Base-by-base conservation (phyloP, 306 rosid species). In the Glycyrrhiza uralensis region DNA sequence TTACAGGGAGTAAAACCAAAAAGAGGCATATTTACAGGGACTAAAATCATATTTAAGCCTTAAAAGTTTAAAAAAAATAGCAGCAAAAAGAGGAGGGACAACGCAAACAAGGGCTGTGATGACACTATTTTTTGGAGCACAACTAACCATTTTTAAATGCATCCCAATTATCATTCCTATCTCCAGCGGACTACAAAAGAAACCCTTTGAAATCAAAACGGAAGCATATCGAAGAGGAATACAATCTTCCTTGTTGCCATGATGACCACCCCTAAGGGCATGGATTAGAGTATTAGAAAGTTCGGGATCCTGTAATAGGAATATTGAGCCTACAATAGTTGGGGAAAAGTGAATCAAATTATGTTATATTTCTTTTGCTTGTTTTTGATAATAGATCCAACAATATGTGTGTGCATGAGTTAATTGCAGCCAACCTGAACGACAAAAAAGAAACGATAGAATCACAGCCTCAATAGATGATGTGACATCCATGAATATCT, bases 191-290 rank as follows among this genome's bases (percentile, higher is more conserved):
- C 81, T 81, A 66, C 95, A 91, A 82, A 78, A 87, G 96, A 94
- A 94, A 64, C 97, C 96, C 69, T 89, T 94, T n/a, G 93, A 75
- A 68, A 90, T 79, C 73, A 92, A 84, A 82, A 88, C 77, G 7
- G 96, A 86, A 45, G 96, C 96, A 85, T 94, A 94, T 76, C 95
- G 92, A 76, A 94, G 96, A 42, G 97, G 96, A 82, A 85, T 75
- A 71, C 96, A 89, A 35, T 76, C 87, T 81, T 88, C 97, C 87
- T 83, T 87, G 74, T 83, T 81, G 75, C 85, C 79, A 63, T 76
- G 84, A 57, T 82, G 84, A 71, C 78, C 91, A 74, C 90, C 91
- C 78, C 76, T 79, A 65, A 94, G 84, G 64, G 95, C 88, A 86
- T 69, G 84, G 63, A 91, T 80, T 76, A 94, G 62, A 64, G 95